phyloP scores from a whole-genome alignment of 1,284 basidiomycete species.

The Calocybe gambosa region DNA sequence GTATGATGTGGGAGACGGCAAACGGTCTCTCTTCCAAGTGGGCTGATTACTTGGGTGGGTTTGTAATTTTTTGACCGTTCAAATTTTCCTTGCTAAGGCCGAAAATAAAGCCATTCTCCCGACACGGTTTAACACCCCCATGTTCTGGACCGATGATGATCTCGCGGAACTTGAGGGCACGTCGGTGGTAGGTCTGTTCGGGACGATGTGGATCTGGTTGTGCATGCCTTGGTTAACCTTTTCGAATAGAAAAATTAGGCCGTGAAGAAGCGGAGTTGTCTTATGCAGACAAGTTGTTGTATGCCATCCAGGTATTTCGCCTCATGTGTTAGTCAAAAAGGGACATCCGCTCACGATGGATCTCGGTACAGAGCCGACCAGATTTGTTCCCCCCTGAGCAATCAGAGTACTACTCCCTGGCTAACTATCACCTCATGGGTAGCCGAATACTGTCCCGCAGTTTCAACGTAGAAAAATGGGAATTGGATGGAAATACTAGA shows the following conservation, averaged over 20 bases:
- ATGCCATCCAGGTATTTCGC: slow-evolving; percentile 54
- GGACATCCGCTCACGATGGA: slow-evolving; percentile 2
- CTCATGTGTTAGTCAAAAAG: slow-evolving; percentile 1
- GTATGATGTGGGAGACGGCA: slow-evolving; percentile 92
- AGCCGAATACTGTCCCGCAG: slow-evolving; percentile 91
- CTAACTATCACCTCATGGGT: slow-evolving; percentile 86
- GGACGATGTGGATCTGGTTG: neutral
- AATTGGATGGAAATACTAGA: slow-evolving; percentile 28
- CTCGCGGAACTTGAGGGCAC: slow-evolving; percentile 79
- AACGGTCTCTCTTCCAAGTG: slow-evolving; percentile 55
- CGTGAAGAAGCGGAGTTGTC: slow-evolving; percentile 77
- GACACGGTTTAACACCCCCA: slow-evolving; percentile 78
- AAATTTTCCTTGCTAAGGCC: neutral
- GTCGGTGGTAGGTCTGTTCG: slow-evolving; percentile 71
- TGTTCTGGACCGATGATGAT: slow-evolving; percentile 87
- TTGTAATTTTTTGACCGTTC: neutral
- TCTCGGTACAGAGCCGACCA: slow-evolving; percentile 50
- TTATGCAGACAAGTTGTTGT: slow-evolving; percentile 62
- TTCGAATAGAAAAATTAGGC: slow-evolving; percentile 76
- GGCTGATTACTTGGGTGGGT: slow-evolving; percentile 64
- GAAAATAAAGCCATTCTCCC: slow-evolving; percentile 58
- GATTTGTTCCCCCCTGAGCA: slow-evolving; percentile 60
- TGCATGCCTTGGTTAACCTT: slow-evolving; percentile 7
- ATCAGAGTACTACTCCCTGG: slow-evolving; percentile 60
- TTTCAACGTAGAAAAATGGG: slow-evolving; percentile 71